Percentiles rank a stretch among this genome's conserved stretches.
These are phyloP conservation scores for Piper longum DNA, from an alignment of 164 flowering plant genomes.

Conservation along the genomic window DNA sequence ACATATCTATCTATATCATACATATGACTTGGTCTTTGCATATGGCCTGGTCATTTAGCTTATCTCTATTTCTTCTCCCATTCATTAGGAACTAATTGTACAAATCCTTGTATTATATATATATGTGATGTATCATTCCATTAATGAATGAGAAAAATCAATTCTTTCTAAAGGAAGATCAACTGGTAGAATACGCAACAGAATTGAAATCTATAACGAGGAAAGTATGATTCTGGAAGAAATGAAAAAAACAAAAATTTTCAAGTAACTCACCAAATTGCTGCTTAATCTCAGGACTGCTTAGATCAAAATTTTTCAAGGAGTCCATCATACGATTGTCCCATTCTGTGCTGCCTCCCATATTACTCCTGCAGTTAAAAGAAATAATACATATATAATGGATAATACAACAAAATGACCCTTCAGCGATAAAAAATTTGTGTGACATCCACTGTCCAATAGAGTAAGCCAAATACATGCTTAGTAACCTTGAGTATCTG, in stretches of 20 bases:
- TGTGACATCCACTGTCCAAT: no score
- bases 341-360: constrained; percentile 80
- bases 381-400: not conserved
- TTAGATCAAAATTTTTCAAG: constrained; percentile 76
- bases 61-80: no score
- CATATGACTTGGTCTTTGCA: no score
- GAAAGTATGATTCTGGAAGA: not conserved
- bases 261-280: constrained; percentile 58
- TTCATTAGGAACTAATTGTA: no score
- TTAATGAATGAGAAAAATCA: no score
- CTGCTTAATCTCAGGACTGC: constrained; percentile 93
- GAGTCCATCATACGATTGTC: constrained; percentile 70
- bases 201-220: not conserved
- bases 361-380: constrained; percentile 52
- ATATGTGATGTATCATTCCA: no score
- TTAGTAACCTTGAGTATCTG: no score
- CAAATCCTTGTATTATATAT: no score
- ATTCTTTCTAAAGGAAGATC: not conserved
- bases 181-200: not conserved
- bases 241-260: no score
- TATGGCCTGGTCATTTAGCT: no score
- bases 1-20: no score
- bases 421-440: not conserved
- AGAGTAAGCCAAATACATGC: no score
- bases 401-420: not conserved